Base-by-base conservation (phyloP, 2,329 filamentous ascomycete genomes). In the Alternaria viburni region DNA sequence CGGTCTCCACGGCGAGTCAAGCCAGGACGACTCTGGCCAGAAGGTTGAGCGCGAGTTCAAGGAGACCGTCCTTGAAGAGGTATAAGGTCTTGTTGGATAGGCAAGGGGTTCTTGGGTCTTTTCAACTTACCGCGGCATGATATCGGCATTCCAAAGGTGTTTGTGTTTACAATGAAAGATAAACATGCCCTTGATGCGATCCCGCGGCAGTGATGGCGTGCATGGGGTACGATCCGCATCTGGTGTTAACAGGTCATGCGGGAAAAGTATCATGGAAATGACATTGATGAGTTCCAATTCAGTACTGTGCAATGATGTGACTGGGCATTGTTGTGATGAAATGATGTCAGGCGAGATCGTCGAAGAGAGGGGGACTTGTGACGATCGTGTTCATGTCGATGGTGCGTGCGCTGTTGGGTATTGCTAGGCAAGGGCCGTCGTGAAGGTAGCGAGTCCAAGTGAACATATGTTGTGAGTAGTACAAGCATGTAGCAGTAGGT, bases 21-120 rank as follows among this genome's bases (percentile, higher is more conserved):
- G 89, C 81, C 94, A 93, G 78, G 94, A 98, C 82, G 96, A 99
- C 86, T 90, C 93, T 83, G 96, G 96, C 79, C 93, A 97, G 86
- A 98, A 97, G 93, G 79, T 86, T 75, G 96, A 98, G 90, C 88
- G 93, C 81, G 95, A 99, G 86, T 99, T 98, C 92, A 97, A 97
- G 92, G 95, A 99, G 90, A 89, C 88, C 80, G 93, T 97, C 80
- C 89, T 97, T 78, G 93, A 97, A 83, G 90, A 89, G 83, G 96
- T 98, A 86, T 98, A 93, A 93, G 73, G 69, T 62, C 67, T 71
- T 69, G 72, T 72, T 76, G 75, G 75, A 72, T 72, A 72, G 77
- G 75, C 76, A 74, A 68, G 73, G 74, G 76, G 71, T 77, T 76
- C 72, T 51, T 73, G 74, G 77, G 73, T 78, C 74, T 75, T 77